These are phyloP conservation scores for Fusarium sp. DNA, from an alignment of 2,329 filamentous ascomycete species.

Conservation along the genomic window DNA sequence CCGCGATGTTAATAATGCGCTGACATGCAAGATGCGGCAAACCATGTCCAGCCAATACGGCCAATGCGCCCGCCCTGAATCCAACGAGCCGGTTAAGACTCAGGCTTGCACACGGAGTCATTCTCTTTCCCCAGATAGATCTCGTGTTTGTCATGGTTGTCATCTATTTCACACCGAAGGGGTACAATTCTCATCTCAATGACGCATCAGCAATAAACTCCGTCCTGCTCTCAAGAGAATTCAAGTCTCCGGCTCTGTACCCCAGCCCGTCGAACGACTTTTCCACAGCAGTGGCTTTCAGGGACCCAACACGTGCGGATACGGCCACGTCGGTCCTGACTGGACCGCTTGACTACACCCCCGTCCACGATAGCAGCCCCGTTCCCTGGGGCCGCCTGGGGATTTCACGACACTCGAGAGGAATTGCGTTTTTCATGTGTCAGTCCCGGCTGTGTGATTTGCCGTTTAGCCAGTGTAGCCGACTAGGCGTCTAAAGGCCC, in stretches of 20 bases:
- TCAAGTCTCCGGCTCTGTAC: neutral
- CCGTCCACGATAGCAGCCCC: slow-evolving; percentile 3
- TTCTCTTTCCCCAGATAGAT: neutral
- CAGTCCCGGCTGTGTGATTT: slow-evolving; percentile 28
- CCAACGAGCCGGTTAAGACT: slow-evolving; percentile 35
- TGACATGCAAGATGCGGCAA: slow-evolving; percentile 28
- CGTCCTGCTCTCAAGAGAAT: neutral
- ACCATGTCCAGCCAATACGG: slow-evolving; percentile 32
- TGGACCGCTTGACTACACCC: slow-evolving; percentile 27
- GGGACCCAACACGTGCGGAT: slow-evolving; percentile 16
- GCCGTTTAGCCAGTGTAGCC: slow-evolving; percentile 24
- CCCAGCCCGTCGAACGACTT: slow-evolving; percentile 19
- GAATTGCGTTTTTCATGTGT: slow-evolving; percentile 36
- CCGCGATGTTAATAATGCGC: slow-evolving; percentile 20
- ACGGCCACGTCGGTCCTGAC: slow-evolving; percentile 28
- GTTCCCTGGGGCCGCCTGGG: neutral
- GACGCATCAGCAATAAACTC: neutral
- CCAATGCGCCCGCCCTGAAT: slow-evolving; percentile 38
- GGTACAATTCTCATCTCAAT: neutral
- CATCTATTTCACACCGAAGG: neutral
- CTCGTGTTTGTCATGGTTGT: neutral
- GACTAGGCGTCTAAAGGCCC: slow-evolving; percentile 31
- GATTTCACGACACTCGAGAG: slow-evolving; percentile 14
- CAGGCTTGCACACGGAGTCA: slow-evolving; percentile 16
- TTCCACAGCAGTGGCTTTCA: slow-evolving; percentile 2